Evolutionary conservation across 345 rosid species (phyloP), one percentile per base, ranked within the genome.

Genomic region (Populus euphratica): DNA sequence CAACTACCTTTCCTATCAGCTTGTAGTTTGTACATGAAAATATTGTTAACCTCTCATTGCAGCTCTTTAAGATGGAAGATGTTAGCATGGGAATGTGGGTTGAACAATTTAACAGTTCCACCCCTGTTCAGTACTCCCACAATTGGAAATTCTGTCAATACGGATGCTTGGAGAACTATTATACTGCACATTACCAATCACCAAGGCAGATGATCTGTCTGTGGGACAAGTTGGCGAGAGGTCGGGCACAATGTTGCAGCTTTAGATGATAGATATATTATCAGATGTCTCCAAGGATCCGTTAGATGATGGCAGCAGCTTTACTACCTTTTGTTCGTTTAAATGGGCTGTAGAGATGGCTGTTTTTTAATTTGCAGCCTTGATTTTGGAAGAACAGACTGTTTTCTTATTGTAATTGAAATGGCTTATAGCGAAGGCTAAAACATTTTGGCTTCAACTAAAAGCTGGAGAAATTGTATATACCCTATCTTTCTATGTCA

Each of bases 11-110:
- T 49, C 3, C 70, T 5, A 16, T 25, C 21, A 38, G 17, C 62
- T 21, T 2, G 35, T 39, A 29, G 69, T 56, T 0, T 56, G 44
- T 0, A 41, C 44, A 43, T 79, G 38, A 67, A 17, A 38, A 70
- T 18, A 31, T 23, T 50, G n/a, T n/a, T 80, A 65, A 33, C 11
- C 47, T 64, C 11, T 82, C 75, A 61, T 77, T 76, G 74, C 91
- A 91, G 97, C 90, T 92, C 49, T 96, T 96, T 86, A 96, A 91
- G 91, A 96, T 96, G 99, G 97, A 96, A 87, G 94, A 96, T 87
- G 98, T 93, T 73, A 96, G 98, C 79, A 93, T 96, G 98, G 98
- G 99, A 82, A 84, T 92, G 94, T 96, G 99, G 99, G 92, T 96
- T 56, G 92, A 90, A 89, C 89, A 91, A 79, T 92, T 88, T 87